Percentiles rank a stretch among this genome's conserved stretches.
These are phyloP conservation scores for Aspergillus latus DNA, from an alignment of 2,329 filamentous ascomycete species.

Conservation along the genomic window DNA sequence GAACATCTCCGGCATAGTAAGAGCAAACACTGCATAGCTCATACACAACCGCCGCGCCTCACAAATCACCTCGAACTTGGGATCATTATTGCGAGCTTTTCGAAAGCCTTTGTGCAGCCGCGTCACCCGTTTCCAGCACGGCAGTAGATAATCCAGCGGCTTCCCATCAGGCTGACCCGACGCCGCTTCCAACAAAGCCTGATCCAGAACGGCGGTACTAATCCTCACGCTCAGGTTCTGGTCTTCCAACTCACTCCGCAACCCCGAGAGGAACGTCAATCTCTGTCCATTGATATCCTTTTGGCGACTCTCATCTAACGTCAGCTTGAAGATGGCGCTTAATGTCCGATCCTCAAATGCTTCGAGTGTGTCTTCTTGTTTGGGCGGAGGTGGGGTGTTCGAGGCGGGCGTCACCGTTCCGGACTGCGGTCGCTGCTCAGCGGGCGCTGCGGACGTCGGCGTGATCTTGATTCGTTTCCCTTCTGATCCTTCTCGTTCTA, in stretches of 20 bases:
- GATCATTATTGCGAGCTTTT: conserved; percentile 54
- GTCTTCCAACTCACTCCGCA: conserved; percentile 56
- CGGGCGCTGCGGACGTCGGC: conserved; percentile 27
- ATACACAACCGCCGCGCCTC: conserved; percentile 87
- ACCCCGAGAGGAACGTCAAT: conserved; percentile 52
- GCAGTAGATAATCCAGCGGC: conserved; percentile 76
- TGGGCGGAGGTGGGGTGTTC: conserved; percentile 34
- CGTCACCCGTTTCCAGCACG: conserved; percentile 80
- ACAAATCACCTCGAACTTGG: conserved; percentile 55
- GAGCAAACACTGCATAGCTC: conserved; percentile 89
- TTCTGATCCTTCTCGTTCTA: conserved; percentile 30
- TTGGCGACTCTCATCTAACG: conserved; percentile 51
- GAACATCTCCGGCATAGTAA: conserved; percentile 93
- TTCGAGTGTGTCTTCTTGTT: conserved; percentile 52
- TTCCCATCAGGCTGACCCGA: conserved; percentile 60
- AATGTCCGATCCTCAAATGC: conserved; percentile 61
- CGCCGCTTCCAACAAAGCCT: conserved; percentile 67
- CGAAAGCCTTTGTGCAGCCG: conserved; percentile 58
- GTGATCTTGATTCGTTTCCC: conserved; percentile 43
- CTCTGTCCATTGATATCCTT: conserved; percentile 56
- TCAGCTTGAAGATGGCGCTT: conserved; percentile 58
- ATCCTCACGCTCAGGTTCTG: conserved; percentile 51
- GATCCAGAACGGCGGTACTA: conserved; percentile 57
- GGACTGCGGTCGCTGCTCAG: conserved; percentile 24
- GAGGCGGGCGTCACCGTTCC: conserved; percentile 25